Evolutionary conservation across 2,329 filamentous ascomycete species (phyloP).

Genomic region (Hansfordia pulvinata): DNA sequence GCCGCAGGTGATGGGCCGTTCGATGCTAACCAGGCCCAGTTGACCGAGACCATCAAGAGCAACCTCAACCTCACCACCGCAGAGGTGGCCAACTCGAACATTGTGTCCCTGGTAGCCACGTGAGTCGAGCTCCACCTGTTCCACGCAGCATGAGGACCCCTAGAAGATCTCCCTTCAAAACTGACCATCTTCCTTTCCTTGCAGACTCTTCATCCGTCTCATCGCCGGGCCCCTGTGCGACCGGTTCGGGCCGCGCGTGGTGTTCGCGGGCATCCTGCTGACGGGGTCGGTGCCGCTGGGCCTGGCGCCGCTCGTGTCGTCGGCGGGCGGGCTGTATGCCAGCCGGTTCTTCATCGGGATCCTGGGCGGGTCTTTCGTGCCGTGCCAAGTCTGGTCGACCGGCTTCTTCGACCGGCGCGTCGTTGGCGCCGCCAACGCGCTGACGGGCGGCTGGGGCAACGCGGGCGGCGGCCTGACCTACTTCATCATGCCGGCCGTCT

Average conservation of each 20-base stretch:
- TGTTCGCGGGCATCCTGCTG: constrained; percentile 68
- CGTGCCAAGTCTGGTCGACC: constrained; percentile 86
- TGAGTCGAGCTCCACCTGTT: constrained; percentile 20
- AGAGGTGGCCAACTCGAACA: constrained; percentile 81
- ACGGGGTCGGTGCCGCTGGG: constrained; percentile 69
- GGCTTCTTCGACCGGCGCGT: constrained; percentile 90
- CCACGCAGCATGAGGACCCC: neutral
- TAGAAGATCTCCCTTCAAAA: neutral
- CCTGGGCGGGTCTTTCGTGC: constrained; percentile 65
- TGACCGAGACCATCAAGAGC: constrained; percentile 64
- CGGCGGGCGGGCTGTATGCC: constrained; percentile 51
- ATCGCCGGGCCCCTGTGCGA: constrained; percentile 78
- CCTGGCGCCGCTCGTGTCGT: constrained; percentile 64
- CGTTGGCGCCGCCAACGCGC: constrained; percentile 75
- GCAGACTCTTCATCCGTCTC: constrained; percentile 59
- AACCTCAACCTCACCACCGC: constrained; percentile 59
- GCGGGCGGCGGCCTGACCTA: constrained; percentile 84
- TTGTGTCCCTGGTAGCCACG: constrained; percentile 64
- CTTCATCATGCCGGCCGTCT: constrained; percentile 86
- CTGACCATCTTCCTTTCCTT: constrained; percentile 1
- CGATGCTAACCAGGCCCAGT: constrained; percentile 18
- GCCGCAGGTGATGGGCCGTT: neutral
- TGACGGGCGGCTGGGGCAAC: constrained; percentile 78
- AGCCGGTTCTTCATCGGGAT: constrained; percentile 73
- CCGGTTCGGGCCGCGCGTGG: constrained; percentile 64